Base-by-base conservation (phyloP, 2,329 filamentous ascomycete species). In the Dothistroma pini region DNA sequence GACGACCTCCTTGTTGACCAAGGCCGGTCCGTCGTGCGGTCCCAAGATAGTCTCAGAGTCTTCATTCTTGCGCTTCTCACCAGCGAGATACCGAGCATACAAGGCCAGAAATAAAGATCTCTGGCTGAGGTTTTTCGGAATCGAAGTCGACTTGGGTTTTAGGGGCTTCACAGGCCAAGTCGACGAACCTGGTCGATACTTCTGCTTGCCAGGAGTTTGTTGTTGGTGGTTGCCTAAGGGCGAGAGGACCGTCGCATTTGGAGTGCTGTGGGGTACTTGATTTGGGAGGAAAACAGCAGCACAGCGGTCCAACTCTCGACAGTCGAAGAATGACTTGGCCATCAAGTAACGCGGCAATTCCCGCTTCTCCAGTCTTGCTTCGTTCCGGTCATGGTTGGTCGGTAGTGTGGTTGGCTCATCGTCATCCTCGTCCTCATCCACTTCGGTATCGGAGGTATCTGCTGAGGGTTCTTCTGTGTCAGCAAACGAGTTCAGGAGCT, bases 1-100 rank as follows among this genome's bases (percentile, higher is more conserved):
- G 2, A 89, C 81, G 32, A 99, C 78, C 74, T 97, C 91, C 74
- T 92, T 91, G 75, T 99, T 99, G 61, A 86, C 77, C 1, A 91
- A 90, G 34, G 88, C 87, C 1, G 93, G 92, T 14, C 91, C 87
- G 75, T 99, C 95, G 61, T 93, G 88, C 1, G 95, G 93, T 0
- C 95, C 95, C 77, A 97, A 86, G 55, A 99, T 90, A 89, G 97
- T 97, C 77, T 99, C 95, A 22, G 90, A 91, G 60, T 97, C 93
- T 75, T 99, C 95, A 70, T 96, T 91, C 76, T 93, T 96, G 66
- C 91, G 87, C 80, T 97, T 97, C 80, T 99, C 95, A 1, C 95
- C 95, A 0, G 93, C 89, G 65, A 97, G 85, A 72, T 93, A 92
- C 72, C 93, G 96, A 50, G 95, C 91, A 71, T 99, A 99, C 4